Percentiles rank a stretch among this genome's conserved stretches.
These are phyloP conservation scores for Cichorium intybus DNA, from an alignment of 140 eudicot genomes.

Conservation along the genomic window DNA sequence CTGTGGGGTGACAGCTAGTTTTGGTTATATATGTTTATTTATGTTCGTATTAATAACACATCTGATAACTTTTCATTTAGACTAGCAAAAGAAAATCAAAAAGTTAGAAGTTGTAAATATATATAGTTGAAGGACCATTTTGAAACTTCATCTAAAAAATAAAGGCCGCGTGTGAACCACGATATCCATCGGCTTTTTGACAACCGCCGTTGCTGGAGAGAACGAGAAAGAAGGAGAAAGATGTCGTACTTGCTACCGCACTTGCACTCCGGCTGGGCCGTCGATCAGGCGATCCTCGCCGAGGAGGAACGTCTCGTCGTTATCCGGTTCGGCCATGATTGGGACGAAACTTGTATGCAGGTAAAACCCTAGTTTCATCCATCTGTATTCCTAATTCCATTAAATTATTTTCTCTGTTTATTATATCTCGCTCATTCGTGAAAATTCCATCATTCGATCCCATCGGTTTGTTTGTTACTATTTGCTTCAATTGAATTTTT, in stretches of 20 bases:
- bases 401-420: background rate
- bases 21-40: no score
- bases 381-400: background rate
- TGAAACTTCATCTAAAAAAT: background rate
- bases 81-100: background rate
- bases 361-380: constrained; percentile 23
- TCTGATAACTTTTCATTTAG: background rate
- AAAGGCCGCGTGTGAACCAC: background rate
- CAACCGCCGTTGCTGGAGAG: background rate
- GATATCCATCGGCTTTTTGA: background rate
- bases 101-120: background rate
- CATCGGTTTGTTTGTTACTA: background rate
- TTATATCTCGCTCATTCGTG: background rate
- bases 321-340: constrained; percentile 87
- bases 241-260: constrained; percentile 95
- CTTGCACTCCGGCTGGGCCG: constrained; percentile 97
- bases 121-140: background rate
- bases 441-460: background rate
- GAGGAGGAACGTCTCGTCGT: constrained; percentile 96
- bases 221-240: background rate
- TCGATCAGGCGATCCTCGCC: constrained; percentile 92
- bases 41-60: no score
- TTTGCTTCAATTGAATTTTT: background rate
- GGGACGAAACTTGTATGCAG: constrained; percentile 97
- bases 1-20: no score